Percentiles rank a stretch among this genome's conserved stretches.
These are phyloP conservation scores for Wallemia ichthyophaga DNA, from an alignment of 1,284 basidiomycete genomes.

Conservation along the genomic window DNA sequence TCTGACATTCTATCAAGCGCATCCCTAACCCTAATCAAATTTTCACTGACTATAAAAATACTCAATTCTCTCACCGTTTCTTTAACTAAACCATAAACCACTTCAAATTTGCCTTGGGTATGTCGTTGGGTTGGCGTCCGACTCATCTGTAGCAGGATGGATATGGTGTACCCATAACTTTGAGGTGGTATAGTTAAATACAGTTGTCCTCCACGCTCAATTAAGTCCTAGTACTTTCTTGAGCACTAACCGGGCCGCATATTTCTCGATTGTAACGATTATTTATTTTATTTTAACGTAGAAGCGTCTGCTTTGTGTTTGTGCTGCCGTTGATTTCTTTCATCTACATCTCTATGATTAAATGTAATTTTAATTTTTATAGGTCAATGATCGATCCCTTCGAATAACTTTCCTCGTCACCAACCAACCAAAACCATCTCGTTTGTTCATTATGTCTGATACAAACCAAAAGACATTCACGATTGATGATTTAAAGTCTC, in stretches of 20 bases:
- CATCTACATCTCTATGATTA: too few species aligned
- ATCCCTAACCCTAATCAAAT: not conserved
- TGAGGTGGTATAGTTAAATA: not conserved
- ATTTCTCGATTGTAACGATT: too few species aligned
- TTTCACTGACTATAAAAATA: not conserved
- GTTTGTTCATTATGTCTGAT: not conserved
- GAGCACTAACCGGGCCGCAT: not conserved
- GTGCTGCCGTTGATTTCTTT: too few species aligned
- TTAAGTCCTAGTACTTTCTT: not conserved
- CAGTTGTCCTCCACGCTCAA: not conserved
- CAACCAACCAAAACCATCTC: not conserved
- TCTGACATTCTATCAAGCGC: too few species aligned
- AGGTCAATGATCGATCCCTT: too few species aligned
- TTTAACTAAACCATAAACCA: not conserved
- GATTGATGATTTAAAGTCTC: not conserved
- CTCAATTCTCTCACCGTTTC: not conserved
- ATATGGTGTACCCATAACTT: not conserved
- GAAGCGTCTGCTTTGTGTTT: too few species aligned
- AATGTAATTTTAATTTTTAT: too few species aligned
- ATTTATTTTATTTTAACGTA: too few species aligned
- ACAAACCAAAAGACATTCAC: not conserved
- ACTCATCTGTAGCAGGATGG: slow-evolving; percentile 1
- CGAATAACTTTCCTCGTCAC: not conserved
- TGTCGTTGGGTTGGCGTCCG: not conserved
- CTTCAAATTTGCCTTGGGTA: not conserved